phyloP scores from a whole-genome alignment of 2,329 filamentous ascomycete genomes.

The Monilinia fructicola region DNA sequence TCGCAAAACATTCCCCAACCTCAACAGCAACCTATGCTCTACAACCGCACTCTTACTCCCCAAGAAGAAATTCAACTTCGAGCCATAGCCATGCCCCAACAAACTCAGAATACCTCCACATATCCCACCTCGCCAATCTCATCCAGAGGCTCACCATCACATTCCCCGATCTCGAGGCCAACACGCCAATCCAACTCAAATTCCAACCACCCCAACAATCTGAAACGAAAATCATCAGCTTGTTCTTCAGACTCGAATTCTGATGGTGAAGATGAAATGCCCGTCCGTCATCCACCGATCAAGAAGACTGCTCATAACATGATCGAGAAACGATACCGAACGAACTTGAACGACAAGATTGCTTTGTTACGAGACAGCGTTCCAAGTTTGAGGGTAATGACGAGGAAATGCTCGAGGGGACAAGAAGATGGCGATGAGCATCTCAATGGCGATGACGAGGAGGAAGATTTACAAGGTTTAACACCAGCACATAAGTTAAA shows the following conservation, averaged over 20 bases:
- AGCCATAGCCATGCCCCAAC: conserved; percentile 62
- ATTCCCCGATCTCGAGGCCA: conserved; percentile 52
- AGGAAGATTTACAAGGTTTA: conserved; percentile 58
- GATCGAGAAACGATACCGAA: conserved; percentile 81
- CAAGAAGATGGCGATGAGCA: conserved; percentile 46
- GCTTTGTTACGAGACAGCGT: conserved; percentile 72
- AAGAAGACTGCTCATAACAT: conserved; percentile 85
- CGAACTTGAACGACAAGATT: conserved; percentile 83
- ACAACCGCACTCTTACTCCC: conserved; percentile 28
- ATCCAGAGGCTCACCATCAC: conserved; percentile 31
- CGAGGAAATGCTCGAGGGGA: conserved; percentile 48
- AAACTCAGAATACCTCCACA: conserved; percentile 40
- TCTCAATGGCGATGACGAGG: conserved; percentile 42
- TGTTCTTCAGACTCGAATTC: conserved; percentile 33
- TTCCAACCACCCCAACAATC: conserved; percentile 54
- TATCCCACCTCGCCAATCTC: conserved; percentile 53
- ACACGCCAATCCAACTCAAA: conserved; percentile 35
- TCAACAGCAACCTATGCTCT: conserved; percentile 18
- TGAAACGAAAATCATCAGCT: conserved; percentile 23
- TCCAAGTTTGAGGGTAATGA: conserved; percentile 62
- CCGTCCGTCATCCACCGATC: conserved; percentile 46
- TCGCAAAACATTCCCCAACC: conserved; percentile 15
- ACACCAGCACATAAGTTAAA: conserved; percentile 67
- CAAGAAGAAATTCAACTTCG: conserved; percentile 47
- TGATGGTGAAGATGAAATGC: conserved; percentile 52